Percentiles rank a stretch among this genome's conserved stretches.
Conservation (phyloP, 2,329 filamentous ascomycete genomes). For the Diplodia intermedia region DNA sequence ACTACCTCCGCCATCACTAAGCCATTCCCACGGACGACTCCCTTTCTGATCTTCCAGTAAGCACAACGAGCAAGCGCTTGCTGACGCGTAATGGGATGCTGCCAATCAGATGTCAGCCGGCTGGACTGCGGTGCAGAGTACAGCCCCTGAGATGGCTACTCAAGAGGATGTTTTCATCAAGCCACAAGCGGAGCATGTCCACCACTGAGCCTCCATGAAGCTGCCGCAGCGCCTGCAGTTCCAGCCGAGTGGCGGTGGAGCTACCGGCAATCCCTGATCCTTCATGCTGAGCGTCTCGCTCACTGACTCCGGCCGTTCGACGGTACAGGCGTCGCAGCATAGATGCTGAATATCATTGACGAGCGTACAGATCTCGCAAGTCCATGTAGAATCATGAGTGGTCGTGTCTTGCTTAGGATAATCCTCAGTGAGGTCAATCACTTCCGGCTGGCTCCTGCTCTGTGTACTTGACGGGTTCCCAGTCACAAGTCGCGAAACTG, state of each 20-base stretch:
- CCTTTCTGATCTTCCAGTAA: background rate
- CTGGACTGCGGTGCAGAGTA: background rate
- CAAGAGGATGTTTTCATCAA: slow-evolving; percentile 59
- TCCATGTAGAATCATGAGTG: slow-evolving; percentile 56
- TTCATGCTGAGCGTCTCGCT: slow-evolving; percentile 40
- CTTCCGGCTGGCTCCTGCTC: slow-evolving; percentile 33
- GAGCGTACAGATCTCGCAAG: slow-evolving; percentile 67
- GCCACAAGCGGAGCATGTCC: slow-evolving; percentile 68
- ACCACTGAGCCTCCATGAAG: slow-evolving; percentile 70
- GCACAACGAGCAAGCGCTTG: background rate
- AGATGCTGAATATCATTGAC: slow-evolving; percentile 66
- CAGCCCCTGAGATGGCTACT: background rate
- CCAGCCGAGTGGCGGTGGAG: slow-evolving; percentile 62
- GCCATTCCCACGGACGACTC: slow-evolving; percentile 6
- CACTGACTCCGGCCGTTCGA: slow-evolving; percentile 58
- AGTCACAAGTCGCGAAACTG: slow-evolving; percentile 46
- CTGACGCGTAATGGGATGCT: background rate
- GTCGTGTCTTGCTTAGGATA: slow-evolving; percentile 38
- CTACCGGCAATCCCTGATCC: slow-evolving; percentile 37
- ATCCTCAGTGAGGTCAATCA: slow-evolving; percentile 33
- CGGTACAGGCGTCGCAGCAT: slow-evolving; percentile 65
- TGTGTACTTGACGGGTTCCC: slow-evolving; percentile 34
- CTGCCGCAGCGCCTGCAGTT: slow-evolving; percentile 63
- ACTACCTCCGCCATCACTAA: background rate
- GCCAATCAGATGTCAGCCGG: background rate